A percentile compares a stretch with the other conserved stretches of the same genome.
Evolutionary conservation across 441 rosid genomes (phyloP).

Genomic region (Pelargonium cotyledonis): DNA sequence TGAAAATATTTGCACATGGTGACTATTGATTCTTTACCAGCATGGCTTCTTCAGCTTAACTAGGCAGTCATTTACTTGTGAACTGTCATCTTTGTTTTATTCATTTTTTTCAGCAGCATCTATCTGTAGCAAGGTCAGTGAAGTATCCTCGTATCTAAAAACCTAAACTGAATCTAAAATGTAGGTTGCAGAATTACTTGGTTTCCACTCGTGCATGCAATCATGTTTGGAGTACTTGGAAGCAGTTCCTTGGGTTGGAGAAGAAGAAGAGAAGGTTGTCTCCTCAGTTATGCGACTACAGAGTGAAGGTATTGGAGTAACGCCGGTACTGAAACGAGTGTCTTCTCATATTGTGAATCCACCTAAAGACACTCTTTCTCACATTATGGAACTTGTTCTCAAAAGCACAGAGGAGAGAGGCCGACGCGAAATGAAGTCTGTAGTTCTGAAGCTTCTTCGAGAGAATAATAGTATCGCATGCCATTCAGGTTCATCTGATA

Average conservation of each 20-base stretch:
- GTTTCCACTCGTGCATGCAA: slow-evolving; percentile 58
- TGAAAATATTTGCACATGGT: not conserved
- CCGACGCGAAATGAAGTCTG: slow-evolving; percentile 80
- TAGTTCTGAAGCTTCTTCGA: slow-evolving; percentile 77
- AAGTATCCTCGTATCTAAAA: slow-evolving; percentile 9
- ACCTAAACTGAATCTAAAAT: slow-evolving; percentile 14
- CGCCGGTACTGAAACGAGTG: slow-evolving; percentile 67
- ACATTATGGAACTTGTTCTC: slow-evolving; percentile 71
- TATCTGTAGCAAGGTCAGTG: not conserved
- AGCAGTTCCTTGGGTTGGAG: slow-evolving; percentile 99
- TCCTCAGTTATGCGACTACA: slow-evolving; percentile 63
- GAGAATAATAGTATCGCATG: slow-evolving; percentile 50
- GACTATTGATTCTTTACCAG: not conserved
- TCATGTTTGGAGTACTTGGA: slow-evolving; percentile 88
- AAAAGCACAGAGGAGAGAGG: slow-evolving; percentile 89
- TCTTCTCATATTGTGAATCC: slow-evolving; percentile 47
- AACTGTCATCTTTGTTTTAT: not conserved
- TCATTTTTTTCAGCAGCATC: too few relatives aligned
- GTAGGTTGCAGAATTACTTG: slow-evolving; percentile 71
- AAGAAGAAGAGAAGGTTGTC: slow-evolving; percentile 92
- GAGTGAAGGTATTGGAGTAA: slow-evolving; percentile 57
- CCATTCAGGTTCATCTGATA: slow-evolving; percentile 40
- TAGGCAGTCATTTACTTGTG: not conserved
- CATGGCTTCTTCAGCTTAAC: not conserved
- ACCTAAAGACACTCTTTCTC: slow-evolving; percentile 64